Conservation (phyloP, 208 protist species). For the Balamuthia mandrillaris region DNA sequence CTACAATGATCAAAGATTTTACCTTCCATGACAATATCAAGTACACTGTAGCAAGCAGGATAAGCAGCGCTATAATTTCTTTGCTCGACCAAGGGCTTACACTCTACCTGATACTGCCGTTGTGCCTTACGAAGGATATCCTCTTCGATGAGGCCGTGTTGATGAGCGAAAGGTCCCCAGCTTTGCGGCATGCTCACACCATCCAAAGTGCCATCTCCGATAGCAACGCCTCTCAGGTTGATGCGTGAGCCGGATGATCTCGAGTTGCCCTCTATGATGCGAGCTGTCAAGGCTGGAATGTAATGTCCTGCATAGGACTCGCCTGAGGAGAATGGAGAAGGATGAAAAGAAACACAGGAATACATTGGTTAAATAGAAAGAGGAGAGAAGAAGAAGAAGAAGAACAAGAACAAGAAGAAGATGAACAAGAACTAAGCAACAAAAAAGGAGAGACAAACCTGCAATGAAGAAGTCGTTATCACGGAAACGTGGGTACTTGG, state of each 20-base stretch:
- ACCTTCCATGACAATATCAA: slow-evolving; percentile 6
- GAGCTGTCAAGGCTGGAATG: slow-evolving; percentile 6
- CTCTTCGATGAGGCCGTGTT: not conserved
- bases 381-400: too few relatives aligned
- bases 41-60: slow-evolving; percentile 9
- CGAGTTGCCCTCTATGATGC: slow-evolving; percentile 17
- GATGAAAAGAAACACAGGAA: too few relatives aligned
- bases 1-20: too few relatives aligned
- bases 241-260: not conserved
- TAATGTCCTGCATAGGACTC: too few relatives aligned
- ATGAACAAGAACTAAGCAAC: too few relatives aligned
- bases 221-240: slow-evolving; percentile 17
- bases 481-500: slow-evolving; percentile 6
- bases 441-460: not conserved
- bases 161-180: slow-evolving; percentile 16
- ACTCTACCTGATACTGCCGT: not conserved
- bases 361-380: too few relatives aligned
- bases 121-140: not conserved
- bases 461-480: slow-evolving; percentile 21
- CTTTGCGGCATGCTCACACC: slow-evolving; percentile 1
- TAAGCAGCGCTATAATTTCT: not conserved
- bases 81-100: not conserved
- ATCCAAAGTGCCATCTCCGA: slow-evolving; percentile 18
- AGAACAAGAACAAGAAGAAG: too few relatives aligned
- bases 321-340: too few relatives aligned